Base-by-base conservation (phyloP, 345 rosid genomes). In the Dipteronia sinensis region DNA sequence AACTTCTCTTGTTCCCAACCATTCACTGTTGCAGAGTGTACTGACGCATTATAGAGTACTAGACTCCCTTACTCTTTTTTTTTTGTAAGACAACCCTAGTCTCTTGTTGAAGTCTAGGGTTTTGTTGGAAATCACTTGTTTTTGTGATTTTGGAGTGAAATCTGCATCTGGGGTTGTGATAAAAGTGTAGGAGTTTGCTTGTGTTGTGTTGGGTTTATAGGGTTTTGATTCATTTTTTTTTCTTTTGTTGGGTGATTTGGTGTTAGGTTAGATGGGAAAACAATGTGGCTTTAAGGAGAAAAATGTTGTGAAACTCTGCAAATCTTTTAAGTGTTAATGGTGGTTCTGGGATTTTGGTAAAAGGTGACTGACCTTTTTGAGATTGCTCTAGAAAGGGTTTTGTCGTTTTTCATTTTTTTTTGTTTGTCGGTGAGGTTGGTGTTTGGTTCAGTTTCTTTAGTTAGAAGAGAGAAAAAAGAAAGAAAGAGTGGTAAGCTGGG, bases 341-440 rank as follows among this genome's bases (percentile, higher is more conserved):
- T 20, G 64, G 27, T 59, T 59, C 27, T n/a, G 64, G 64, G 23
- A 9, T 59, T 59, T 59, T 20, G 25, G 27, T 59, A 22, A 59
- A 59, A 20, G 27, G 64, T n/a, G 63, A 59, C 64, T 59, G 27
- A 10, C 13, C 27, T n/a, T 20, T 20, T 59, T 22, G 22, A 59
- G 64, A 22, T 59, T 59, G 8, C 12, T 20, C 10, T 7, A n/a
- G 63, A 12, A 58, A 25, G 9, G n/a, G 20, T n/a, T 29, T 63
- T 64, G 13, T 71, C 66, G 78, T 34, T 55, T 81, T 65, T 67
- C 73, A 42, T 1, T 42, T 82, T 82, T 71, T 80, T 49, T 46
- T 10, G 0, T 46, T 46, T 4, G 38, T 34, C 38, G 46, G 46
- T 42, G 49, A 38, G 72, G 67, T 71, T 68, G 66, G 77, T 69